Conservation (phyloP, 805 yeast species). For the Kockiozyma suomiensis region DNA sequence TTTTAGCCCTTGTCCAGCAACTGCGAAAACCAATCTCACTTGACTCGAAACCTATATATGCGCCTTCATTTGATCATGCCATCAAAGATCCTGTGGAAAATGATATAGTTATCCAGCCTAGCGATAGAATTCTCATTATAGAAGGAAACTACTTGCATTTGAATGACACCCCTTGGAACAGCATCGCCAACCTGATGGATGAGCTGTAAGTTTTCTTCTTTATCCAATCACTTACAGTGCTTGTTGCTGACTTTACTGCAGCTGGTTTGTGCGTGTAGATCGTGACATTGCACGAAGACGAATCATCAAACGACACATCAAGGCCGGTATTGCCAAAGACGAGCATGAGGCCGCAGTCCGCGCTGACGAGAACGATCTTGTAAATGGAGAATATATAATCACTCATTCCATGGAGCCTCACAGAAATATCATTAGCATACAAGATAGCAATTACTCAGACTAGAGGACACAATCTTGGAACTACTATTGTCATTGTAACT, state of each 20-base stretch:
- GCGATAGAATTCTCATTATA: slow-evolving; percentile 59
- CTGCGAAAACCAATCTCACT: slow-evolving; percentile 40
- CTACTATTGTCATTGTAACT: background rate
- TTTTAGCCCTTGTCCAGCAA: slow-evolving; percentile 44
- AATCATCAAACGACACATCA: slow-evolving; percentile 48
- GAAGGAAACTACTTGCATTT: slow-evolving; percentile 79
- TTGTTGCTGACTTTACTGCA: background rate
- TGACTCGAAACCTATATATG: slow-evolving; percentile 31
- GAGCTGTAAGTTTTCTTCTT: slow-evolving; percentile 35
- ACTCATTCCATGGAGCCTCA: slow-evolving; percentile 37
- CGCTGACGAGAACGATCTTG: slow-evolving; percentile 55
- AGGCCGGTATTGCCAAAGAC: slow-evolving; percentile 44
- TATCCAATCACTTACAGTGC: background rate
- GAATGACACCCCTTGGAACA: slow-evolving; percentile 60
- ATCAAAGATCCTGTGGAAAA: slow-evolving; percentile 64
- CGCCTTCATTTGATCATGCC: slow-evolving; percentile 77
- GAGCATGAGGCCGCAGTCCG: slow-evolving; percentile 44
- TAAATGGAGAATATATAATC: slow-evolving; percentile 57
- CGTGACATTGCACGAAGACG: slow-evolving; percentile 49
- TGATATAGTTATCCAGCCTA: slow-evolving; percentile 52
- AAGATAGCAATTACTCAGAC: slow-evolving; percentile 8
- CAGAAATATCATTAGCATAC: slow-evolving; percentile 19
- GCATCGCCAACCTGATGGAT: slow-evolving; percentile 47
- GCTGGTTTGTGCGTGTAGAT: slow-evolving; percentile 54
- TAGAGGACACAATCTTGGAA: background rate